Evolutionary conservation across 1,284 basidiomycete species (phyloP), one percentile per base, ranked within the genome.

Genomic region (Ceratobasidium sp.): DNA sequence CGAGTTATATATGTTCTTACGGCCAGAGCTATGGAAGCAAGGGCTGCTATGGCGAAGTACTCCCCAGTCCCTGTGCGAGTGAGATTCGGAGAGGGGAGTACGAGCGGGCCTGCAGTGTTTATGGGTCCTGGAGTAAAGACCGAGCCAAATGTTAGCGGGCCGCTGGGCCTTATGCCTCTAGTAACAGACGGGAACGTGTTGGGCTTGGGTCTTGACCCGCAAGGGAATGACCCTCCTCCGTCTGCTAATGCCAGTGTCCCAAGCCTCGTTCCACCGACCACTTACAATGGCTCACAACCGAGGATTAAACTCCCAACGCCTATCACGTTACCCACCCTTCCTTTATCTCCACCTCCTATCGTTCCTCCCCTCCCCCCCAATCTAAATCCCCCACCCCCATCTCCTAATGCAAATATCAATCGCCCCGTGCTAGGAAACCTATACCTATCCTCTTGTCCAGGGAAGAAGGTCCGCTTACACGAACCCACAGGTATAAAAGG

Each of bases 381-480:
- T 41, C n/a, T 21, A 14, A 44, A 42, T 46, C 2, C 50, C 30
- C n/a, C n/a, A n/a, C n/a, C n/a, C n/a, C n/a, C n/a, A n/a, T n/a
- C n/a, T n/a, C 8, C 19, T 39, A 23, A 54, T 33, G 3, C 33
- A 11, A 36, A 5, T 5, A 36, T 36, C 33, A 46, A 33, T 21
- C 21, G 39, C 3, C 27, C 39, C 7, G 39, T 46, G 13, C 41
- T 98, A 1, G 96, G 96, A n/a, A 98, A 98, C 77, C 77, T 99
- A 39, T 83, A 91, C 53, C 79, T 99, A 30, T 94, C 91, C 1
- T 95, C 92, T 5, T 98, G 95, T 79, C 96, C 96, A 0, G 96
- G 96, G 7, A 99, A 98, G 79, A 95, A 98, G 82, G 90, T 99
- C 9, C 86, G 96, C 44, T 82, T 99, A 68, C 83, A 82, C 68